Base-by-base conservation (phyloP, 1,284 basidiomycete species). In the Puccinia triticina region DNA sequence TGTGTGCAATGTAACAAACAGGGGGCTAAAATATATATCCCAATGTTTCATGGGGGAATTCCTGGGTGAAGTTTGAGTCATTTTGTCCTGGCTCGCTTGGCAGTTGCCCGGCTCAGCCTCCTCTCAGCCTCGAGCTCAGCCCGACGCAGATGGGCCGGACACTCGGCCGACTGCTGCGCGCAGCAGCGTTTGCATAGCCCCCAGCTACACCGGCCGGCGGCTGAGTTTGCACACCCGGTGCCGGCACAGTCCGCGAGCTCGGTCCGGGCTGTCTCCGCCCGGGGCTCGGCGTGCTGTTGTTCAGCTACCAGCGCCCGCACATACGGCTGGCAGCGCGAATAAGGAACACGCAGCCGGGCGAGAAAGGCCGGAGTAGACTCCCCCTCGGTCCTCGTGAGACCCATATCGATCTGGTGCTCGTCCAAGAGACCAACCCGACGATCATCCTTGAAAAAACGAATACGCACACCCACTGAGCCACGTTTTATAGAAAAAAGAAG, bases 251-350 rank as follows among this genome's bases (percentile, higher is more conserved):
- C 32, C 21, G 46, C 23, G 10, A 48, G 18, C 29, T 18, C 32
- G 26, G 23, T 21, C 11, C 14, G 32, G 43, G 7, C 32, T n/a
- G 53, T 26, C 40, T 46, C 29, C n/a, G 21, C 8, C 46, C n/a
- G n/a, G n/a, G n/a, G n/a, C n/a, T n/a, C n/a, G n/a, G n/a, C n/a
- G n/a, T 3, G 29, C 34, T 40, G 8, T 43, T 23, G 29, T n/a
- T 29, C 48, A 10, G n/a, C 23, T 1, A 32, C 23, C 21, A 53
- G 57, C 55, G 85, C 87, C 1, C 88, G 85, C 79, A 88, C 84
- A 83, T 88, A 88, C 5, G 88, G 87, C 83, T 88, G 88, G 4
- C 85, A 84, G 43, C 88, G 86, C 83, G 88, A 88, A 82, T 88
- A 88, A 2, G 88, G 88, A 23, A 88, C 83, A 29, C 84, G 84